phyloP scores from a whole-genome alignment of 1,284 basidiomycete species.

The Anthracocystis panici-leucophaei region DNA sequence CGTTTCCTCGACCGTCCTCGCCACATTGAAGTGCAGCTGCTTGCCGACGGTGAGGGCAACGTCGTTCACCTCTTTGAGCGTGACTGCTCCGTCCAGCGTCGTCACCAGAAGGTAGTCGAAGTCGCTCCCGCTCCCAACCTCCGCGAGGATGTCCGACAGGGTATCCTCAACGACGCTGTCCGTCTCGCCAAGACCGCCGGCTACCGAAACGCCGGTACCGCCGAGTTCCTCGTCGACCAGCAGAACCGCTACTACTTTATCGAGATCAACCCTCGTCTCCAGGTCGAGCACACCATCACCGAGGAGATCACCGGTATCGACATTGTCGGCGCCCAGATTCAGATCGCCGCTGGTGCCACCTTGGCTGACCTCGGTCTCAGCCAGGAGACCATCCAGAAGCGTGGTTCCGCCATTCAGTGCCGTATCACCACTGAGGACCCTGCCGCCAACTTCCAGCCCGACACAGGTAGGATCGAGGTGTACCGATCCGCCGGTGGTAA shows the following conservation, averaged over 20 bases:
- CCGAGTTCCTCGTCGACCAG: constrained; percentile 96
- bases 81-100: constrained; percentile 98
- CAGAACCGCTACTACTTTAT: constrained; percentile 97
- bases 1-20: constrained; percentile 97
- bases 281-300: constrained; percentile 96
- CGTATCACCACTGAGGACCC: constrained; percentile 99
- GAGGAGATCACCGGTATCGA: constrained; percentile 99
- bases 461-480: constrained; percentile 99
- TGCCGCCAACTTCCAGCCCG: constrained; percentile 90
- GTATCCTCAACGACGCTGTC: constrained; percentile 98
- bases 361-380: constrained; percentile 93
- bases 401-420: constrained; percentile 98
- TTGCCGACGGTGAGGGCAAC: constrained; percentile 99
- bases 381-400: constrained; percentile 95
- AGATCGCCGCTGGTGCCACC: constrained; percentile 94
- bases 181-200: constrained; percentile 97
- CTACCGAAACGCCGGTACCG: constrained; percentile 98
- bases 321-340: constrained; percentile 95
- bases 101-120: constrained; percentile 99
- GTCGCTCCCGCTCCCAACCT: constrained; percentile 96
- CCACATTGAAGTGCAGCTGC: constrained; percentile 98
- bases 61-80: constrained; percentile 99
- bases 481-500: constrained; percentile 99
- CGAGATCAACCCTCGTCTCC: constrained; percentile 98
- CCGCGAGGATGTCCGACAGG: constrained; percentile 87